A percentile compares a stretch with the other conserved stretches of the same genome.
These are phyloP conservation scores for Sanguinoderma infundibulare DNA, from an alignment of 1,284 basidiomycete species.

Conservation along the genomic window DNA sequence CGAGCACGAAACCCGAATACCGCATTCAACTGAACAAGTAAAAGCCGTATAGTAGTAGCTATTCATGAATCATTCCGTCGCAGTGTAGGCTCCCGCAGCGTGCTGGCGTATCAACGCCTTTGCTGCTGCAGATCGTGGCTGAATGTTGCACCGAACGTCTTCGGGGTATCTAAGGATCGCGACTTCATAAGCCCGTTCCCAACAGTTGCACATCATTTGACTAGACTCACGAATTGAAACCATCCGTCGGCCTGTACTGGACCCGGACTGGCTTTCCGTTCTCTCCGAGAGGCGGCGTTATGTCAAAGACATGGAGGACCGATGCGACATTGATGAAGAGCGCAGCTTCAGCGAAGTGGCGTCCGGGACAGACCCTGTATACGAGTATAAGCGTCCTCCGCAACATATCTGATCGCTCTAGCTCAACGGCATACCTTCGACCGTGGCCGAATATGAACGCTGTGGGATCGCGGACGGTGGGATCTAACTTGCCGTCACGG, in stretches of 20 bases:
- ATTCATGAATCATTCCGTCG: no score
- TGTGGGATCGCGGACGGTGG: constrained; percentile 15
- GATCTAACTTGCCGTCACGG: constrained; percentile 21
- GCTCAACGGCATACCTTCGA: constrained; percentile 15
- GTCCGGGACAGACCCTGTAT: constrained; percentile 3
- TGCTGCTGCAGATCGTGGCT: background rate
- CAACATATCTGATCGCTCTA: background rate
- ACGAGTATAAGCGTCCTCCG: background rate
- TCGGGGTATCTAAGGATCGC: background rate
- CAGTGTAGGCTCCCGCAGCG: no score
- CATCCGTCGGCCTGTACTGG: background rate
- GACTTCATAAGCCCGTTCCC: no score
- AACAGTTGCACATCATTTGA: background rate
- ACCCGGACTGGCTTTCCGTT: background rate
- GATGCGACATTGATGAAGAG: constrained; percentile 8
- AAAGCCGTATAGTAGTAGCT: no score
- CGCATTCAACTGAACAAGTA: no score
- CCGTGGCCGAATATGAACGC: constrained; percentile 27
- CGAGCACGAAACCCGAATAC: no score
- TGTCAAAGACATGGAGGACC: constrained; percentile 4
- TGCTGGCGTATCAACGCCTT: background rate
- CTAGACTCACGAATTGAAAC: background rate
- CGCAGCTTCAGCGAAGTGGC: background rate
- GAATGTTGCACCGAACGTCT: background rate
- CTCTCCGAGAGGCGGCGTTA: constrained; percentile 1